Base-by-base conservation (phyloP, 1,284 basidiomycete species). In the Naganishia liquefaciens region DNA sequence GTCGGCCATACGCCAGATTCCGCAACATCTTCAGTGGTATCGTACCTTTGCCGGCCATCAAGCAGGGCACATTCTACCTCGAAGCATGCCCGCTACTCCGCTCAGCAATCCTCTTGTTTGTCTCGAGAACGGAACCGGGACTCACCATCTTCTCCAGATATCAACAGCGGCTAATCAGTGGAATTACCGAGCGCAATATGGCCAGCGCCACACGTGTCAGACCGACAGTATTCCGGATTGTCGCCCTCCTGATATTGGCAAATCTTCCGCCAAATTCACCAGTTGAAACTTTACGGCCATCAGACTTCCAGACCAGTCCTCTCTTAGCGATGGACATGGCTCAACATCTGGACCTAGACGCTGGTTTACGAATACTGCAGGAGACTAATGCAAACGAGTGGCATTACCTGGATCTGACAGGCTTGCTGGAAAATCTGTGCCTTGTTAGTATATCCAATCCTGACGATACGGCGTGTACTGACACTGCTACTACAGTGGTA, bases 261-360 rank as follows among this genome's bases (percentile, higher is more conserved):
- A 60, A 60, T 25, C 57, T 60, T 60, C 57, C 57, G 17, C 57
- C 57, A 5, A 60, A 60, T 50, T 46, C 47, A 13, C 21, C 46
- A 23, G 28, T 23, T 15, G 57, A 60, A 23, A 33, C 23, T n/a
- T 19, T 60, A 23, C 46, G 42, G 11, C 25, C 44, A 40, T 30
- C 57, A 15, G 44, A 60, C 15, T 60, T 39, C 27, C 46, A 60
- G 27, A 60, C 57, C n/a, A 39, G 21, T 19, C 57, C 57, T 15
- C 49, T 50, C 21, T 25, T 50, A 15, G 57, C 57, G 33, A n/a
- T 60, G 17, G n/a, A 37, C 40, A 60, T 60, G 57, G 57, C 57
- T 50, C 57, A 60, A 23, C 57, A 60, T n/a, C 7, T 60, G 57
- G 57, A 60, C 25, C n/a, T 50, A 21, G 57, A 60, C 28, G 46